A percentile compares a stretch with the other conserved stretches of the same genome.
Evolutionary conservation across 1,284 basidiomycete species (phyloP).

Genomic region (Austroboletus olivaceoglutinosus): DNA sequence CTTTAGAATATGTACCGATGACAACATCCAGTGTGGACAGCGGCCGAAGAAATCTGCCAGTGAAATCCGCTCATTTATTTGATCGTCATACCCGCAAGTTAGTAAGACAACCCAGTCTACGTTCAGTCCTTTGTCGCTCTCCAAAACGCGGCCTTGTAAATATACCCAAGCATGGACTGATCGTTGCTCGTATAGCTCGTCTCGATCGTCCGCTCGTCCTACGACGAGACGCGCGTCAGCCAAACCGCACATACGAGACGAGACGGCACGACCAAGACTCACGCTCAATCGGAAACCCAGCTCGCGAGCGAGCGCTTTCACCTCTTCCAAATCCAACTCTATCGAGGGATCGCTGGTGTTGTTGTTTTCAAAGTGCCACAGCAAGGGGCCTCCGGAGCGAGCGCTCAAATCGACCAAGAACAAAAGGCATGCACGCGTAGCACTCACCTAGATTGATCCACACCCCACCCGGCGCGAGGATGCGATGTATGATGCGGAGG

Average conservation of each 20-base stretch:
- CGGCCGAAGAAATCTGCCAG: no score
- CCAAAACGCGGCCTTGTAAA: conserved; percentile 85
- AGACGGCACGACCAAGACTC: conserved; percentile 24
- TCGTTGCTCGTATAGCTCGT: conserved; percentile 88
- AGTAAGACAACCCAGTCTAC: not conserved
- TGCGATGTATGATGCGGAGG: conserved; percentile 75
- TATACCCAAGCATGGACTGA: conserved; percentile 83
- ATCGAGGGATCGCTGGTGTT: conserved; percentile 76
- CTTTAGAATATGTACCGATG: no score
- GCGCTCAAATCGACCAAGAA: not conserved
- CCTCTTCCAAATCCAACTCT: conserved; percentile 87
- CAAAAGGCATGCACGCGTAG: no score
- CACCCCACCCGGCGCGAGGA: conserved; percentile 79
- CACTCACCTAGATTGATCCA: conserved; percentile 84
- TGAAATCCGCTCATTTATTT: no score
- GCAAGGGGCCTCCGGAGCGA: conserved; percentile 64
- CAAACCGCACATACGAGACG: not conserved
- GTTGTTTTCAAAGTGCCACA: conserved; percentile 97
- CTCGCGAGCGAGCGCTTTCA: conserved; percentile 70
- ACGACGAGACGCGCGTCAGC: not conserved
- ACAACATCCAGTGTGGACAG: no score
- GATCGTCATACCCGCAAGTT: no score
- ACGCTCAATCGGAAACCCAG: conserved; percentile 87
- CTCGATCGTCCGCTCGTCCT: conserved; percentile 70
- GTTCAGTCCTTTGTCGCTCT: conserved; percentile 58